Percentiles rank a stretch among this genome's conserved stretches.
phyloP scores from a whole-genome alignment of 202 grass and related monocot species.

The Hordeum pubiflorum region DNA sequence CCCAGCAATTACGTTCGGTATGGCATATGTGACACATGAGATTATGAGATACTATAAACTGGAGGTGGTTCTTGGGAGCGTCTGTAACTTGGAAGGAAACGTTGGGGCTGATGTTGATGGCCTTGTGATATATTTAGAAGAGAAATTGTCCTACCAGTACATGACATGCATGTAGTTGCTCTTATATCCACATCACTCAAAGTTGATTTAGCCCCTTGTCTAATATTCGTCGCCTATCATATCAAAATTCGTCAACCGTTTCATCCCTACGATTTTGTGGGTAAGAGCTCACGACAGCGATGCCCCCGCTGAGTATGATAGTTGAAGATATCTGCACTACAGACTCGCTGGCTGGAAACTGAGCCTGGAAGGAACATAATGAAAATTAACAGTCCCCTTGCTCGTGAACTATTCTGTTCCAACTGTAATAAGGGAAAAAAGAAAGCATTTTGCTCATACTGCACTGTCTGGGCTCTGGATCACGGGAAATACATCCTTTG shows the following conservation, averaged over 20 bases:
- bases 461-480: no score
- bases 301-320: background rate
- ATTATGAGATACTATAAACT: background rate
- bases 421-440: no score
- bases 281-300: background rate
- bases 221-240: background rate
- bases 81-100: background rate
- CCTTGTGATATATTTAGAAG: background rate
- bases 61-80: background rate
- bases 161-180: conserved; percentile 14
- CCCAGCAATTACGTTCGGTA: no score
- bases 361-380: background rate
- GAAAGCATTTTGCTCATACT: no score
- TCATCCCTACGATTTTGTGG: background rate
- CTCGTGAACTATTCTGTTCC: no score
- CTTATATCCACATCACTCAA: background rate
- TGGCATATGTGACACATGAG: background rate
- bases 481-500: no score
- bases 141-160: background rate
- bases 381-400: background rate
- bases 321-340: background rate
- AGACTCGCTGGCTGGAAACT: background rate
- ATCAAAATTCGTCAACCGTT: background rate
- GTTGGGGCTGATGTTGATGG: background rate
- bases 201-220: background rate